Evolutionary conservation across 441 rosid genomes (phyloP).

Genomic region (Kokia cookei): DNA sequence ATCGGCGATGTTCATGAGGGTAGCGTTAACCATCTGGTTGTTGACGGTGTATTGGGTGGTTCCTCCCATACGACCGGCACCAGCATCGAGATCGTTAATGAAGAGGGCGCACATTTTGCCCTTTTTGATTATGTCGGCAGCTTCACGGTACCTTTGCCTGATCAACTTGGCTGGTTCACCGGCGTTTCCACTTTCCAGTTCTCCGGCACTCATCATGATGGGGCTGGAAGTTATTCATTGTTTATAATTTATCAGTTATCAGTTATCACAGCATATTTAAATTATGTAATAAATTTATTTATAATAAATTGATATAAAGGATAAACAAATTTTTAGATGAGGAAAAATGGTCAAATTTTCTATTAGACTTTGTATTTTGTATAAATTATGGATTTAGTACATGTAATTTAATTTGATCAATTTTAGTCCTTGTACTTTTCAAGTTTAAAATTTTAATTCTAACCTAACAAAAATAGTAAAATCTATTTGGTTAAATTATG

Average conservation of each 20-base stretch:
- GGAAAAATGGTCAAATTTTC: no score
- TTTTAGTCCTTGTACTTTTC: no score
- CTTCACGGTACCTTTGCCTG: constrained; percentile 97
- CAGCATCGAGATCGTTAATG: constrained; percentile 96
- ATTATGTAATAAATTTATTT: no score
- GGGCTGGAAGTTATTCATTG: constrained; percentile 44
- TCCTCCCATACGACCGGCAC: constrained; percentile 92
- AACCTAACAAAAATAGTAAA: no score
- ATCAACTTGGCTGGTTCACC: constrained; percentile 95
- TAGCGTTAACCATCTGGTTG: constrained; percentile 98
- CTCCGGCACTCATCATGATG: constrained; percentile 99
- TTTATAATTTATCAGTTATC: neutral
- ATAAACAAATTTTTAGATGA: no score
- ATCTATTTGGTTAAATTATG: no score
- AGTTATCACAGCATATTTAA: neutral
- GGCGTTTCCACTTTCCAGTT: constrained; percentile 91
- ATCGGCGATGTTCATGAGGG: constrained; percentile 96
- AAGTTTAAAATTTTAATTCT: no score
- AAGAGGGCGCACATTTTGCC: constrained; percentile 94
- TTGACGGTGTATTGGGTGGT: constrained; percentile 97
- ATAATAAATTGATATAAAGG: no score
- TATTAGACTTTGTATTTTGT: no score
- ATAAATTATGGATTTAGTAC: no score
- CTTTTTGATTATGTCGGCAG: constrained; percentile 82
- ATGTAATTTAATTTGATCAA: no score